phyloP scores from a whole-genome alignment of 2,329 filamentous ascomycete genomes.

The Trichothecium roseum region DNA sequence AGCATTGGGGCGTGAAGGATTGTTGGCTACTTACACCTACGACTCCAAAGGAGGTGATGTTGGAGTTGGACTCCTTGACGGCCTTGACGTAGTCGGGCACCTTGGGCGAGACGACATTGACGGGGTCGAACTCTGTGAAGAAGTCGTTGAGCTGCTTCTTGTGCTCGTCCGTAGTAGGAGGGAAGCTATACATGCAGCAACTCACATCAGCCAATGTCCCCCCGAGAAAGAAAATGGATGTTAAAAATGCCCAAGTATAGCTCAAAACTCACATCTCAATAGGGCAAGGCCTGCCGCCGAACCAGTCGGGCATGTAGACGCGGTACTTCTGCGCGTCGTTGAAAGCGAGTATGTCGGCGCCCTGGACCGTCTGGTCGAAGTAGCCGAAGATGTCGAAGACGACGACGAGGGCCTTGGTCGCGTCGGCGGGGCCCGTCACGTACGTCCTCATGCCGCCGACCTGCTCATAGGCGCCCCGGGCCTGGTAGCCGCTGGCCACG shows the following conservation, averaged over 20 bases:
- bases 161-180: slow-evolving; percentile 55
- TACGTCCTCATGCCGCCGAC: slow-evolving; percentile 47
- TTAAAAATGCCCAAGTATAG: neutral
- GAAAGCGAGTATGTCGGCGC: slow-evolving; percentile 54
- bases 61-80: slow-evolving; percentile 38
- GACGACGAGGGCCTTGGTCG: slow-evolving; percentile 48
- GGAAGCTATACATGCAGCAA: slow-evolving; percentile 45
- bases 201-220: too few relatives aligned
- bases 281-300: slow-evolving; percentile 58
- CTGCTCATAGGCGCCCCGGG: slow-evolving; percentile 45
- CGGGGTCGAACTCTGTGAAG: slow-evolving; percentile 39
- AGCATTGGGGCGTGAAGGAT: neutral
- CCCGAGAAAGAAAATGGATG: neutral
- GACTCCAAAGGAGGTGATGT: slow-evolving; percentile 48
- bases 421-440: slow-evolving; percentile 34
- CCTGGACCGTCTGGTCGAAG: slow-evolving; percentile 60
- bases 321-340: slow-evolving; percentile 58
- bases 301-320: slow-evolving; percentile 89
- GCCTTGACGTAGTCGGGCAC: slow-evolving; percentile 46
- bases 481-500: slow-evolving; percentile 41
- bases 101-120: slow-evolving; percentile 28
- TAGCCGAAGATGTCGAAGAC: slow-evolving; percentile 63
- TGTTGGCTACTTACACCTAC: slow-evolving; percentile 39
- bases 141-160: slow-evolving; percentile 30
- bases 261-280: slow-evolving; percentile 33